phyloP scores from a whole-genome alignment of 73 alveolate species.

The Paramecium caudatum region DNA sequence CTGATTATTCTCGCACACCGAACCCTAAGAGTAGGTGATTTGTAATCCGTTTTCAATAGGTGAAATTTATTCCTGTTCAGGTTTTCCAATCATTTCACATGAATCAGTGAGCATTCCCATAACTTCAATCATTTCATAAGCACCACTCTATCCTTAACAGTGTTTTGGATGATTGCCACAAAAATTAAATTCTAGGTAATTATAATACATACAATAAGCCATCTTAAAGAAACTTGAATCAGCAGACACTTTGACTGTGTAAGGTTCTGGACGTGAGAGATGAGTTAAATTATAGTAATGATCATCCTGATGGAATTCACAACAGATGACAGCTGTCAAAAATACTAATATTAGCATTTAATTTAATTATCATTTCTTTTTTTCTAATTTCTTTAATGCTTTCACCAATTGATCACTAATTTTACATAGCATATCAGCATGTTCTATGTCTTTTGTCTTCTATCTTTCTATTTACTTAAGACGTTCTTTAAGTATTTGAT shows the following conservation, averaged over 20 bases:
- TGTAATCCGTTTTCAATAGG: slow-evolving; percentile 1
- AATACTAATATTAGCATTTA: not conserved
- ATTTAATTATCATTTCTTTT: slow-evolving; percentile 23
- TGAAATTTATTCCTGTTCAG: slow-evolving; percentile 25
- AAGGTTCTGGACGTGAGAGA: not conserved
- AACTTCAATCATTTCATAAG: slow-evolving; percentile 55
- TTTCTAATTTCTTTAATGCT: slow-evolving; percentile 72
- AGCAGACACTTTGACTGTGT: slow-evolving; percentile 42
- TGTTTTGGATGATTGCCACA: slow-evolving; percentile 53
- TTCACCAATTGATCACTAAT: slow-evolving; percentile 72
- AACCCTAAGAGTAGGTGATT: not conserved
- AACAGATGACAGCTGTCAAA: not conserved
- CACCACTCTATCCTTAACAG: slow-evolving; percentile 25
- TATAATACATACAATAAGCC: slow-evolving; percentile 51
- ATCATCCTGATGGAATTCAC: slow-evolving; percentile 40
- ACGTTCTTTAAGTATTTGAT: slow-evolving; percentile 82
- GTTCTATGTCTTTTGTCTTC: slow-evolving; percentile 84
- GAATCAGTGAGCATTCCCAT: slow-evolving; percentile 66
- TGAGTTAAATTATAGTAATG: slow-evolving; percentile 57
- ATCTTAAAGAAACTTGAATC: slow-evolving; percentile 65
- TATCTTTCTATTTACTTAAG: slow-evolving; percentile 83
- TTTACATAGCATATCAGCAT: slow-evolving; percentile 84
- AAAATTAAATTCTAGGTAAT: slow-evolving; percentile 55
- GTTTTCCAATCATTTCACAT: slow-evolving; percentile 59
- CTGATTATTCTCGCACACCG: not conserved